phyloP scores from a whole-genome alignment of 768 basidiomycete genomes.

The Pleurotus salmoneostramineus region DNA sequence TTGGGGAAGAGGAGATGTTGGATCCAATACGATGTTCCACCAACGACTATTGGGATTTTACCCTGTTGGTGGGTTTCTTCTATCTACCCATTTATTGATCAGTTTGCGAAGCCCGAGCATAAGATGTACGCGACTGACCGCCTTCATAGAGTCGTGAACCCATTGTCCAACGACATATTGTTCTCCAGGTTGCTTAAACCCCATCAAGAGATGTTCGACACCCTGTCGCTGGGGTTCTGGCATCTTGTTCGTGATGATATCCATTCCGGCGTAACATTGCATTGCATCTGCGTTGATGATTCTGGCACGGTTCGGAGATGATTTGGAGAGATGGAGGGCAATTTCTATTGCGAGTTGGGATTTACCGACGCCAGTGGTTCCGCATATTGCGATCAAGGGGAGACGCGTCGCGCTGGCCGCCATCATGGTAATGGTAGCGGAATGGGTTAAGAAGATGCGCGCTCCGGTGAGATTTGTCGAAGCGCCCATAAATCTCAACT shows the following conservation, averaged over 20 bases:
- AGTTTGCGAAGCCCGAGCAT: conserved; percentile 3
- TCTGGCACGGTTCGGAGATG: conserved; percentile 57
- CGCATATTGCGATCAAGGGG: conserved; percentile 82
- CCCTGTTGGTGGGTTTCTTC: conserved; percentile 60
- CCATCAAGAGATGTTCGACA: conserved; percentile 87
- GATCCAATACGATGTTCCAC: conserved; percentile 97
- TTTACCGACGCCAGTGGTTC: conserved; percentile 96
- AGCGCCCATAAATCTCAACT: not conserved
- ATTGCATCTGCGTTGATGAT: conserved; percentile 97
- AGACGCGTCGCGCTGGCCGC: conserved; percentile 34
- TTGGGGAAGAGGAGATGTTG: conserved; percentile 93
- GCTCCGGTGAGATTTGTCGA: not conserved
- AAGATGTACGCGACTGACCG: conserved; percentile 45
- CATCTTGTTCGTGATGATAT: conserved; percentile 94
- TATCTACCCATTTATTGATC: conserved; percentile 45
- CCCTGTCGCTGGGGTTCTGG: conserved; percentile 71
- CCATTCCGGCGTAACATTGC: conserved; percentile 92
- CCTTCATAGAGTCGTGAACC: conserved; percentile 74
- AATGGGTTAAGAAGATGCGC: not conserved
- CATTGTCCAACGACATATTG: conserved; percentile 88
- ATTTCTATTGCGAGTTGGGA: conserved; percentile 89
- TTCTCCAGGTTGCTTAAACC: conserved; percentile 80
- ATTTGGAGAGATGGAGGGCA: conserved; percentile 52
- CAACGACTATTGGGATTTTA: conserved; percentile 84
- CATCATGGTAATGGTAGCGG: not conserved